These are phyloP conservation scores for Colletotrichum sp. DNA, from an alignment of 2,329 filamentous ascomycete genomes.

Conservation along the genomic window DNA sequence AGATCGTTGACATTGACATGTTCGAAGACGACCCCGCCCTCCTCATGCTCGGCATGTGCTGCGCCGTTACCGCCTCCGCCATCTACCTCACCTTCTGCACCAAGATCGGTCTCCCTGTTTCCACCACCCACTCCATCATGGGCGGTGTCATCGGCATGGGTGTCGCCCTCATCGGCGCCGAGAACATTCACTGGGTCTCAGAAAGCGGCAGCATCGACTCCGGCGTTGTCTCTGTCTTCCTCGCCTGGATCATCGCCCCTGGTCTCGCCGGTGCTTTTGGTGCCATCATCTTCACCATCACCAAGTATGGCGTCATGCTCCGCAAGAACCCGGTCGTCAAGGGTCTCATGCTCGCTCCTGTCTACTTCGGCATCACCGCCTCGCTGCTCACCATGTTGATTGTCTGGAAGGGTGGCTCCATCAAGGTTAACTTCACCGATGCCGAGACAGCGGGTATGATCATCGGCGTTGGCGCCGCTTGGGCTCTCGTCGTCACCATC, in stretches of 20 bases:
- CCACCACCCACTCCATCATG: conserved; percentile 51
- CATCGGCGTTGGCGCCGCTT: conserved; percentile 51
- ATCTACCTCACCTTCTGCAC: conserved; percentile 48
- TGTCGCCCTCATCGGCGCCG: conserved; percentile 42
- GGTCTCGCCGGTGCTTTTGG: conserved; percentile 46
- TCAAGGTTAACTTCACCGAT: conserved; percentile 15
- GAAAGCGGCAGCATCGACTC: conserved; percentile 22
- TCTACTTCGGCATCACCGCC: conserved; percentile 62
- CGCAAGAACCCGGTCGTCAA: conserved; percentile 45
- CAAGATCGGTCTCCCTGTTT: conserved; percentile 36
- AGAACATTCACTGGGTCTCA: conserved; percentile 45
- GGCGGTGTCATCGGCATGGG: conserved; percentile 50
- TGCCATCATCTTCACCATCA: conserved; percentile 46
- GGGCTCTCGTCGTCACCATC: conserved; percentile 43
- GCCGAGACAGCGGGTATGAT: conserved; percentile 51
- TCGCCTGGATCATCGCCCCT: conserved; percentile 52
- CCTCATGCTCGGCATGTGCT: conserved; percentile 46
- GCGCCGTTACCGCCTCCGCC: conserved; percentile 40
- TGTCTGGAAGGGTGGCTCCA: conserved; percentile 23
- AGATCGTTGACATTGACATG: conserved; percentile 43
- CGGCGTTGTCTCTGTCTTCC: conserved; percentile 52
- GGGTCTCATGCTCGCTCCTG: conserved; percentile 49
- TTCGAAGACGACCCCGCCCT: conserved; percentile 44
- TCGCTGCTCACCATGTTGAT: conserved; percentile 26
- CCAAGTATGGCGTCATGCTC: conserved; percentile 46